Base-by-base conservation (phyloP, 495 filamentous ascomycete species). In the Annulohypoxylon nitens region DNA sequence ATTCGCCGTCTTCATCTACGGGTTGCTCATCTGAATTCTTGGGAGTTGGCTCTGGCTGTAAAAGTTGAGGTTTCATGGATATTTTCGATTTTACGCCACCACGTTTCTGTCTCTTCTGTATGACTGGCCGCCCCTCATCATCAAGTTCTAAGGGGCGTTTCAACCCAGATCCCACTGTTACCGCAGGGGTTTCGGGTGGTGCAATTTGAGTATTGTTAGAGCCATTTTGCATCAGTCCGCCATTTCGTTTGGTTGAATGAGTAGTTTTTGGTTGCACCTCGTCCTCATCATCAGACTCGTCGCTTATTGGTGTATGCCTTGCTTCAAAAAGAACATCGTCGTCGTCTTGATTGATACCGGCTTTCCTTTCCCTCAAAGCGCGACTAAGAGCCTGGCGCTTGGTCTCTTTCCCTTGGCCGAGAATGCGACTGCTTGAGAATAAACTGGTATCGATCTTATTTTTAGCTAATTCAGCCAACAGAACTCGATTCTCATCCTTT, bases 401-500 rank as follows among this genome's bases (percentile, higher is more conserved):
- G 8, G 88, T 90, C 71, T 90, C 87, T 59, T 81, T 86, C 0
- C 83, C 83, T 41, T 87, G 82, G n/a, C 95, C 94, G 5, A 98
- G 80, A 53, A 88, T 90, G 71, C 87, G 92, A 43, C 89, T 92
- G 75, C 93, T 97, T 43, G 88, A 86, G 43, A 97, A 89, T 18
- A 91, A 83, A 39, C 88, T 92, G 14, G 93, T 97, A 76, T 98
- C 94, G 57, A 96, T 88, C 75, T 91, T 95, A 11, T 89, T 84
- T 47, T 87, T 84, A 30, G 92, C 90, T 5, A 99, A 85, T 78
- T 94, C 93, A 78, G 92, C 92, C 57, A 98, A 86, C 18, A 99
- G 82, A 61, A 90, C 92, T 8, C 92, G 82, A 78, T 94, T 97
- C 76, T 98, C 96, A 77, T 99, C 96, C 79, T 98, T 98, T 77